Base-by-base conservation (phyloP, 73 alveolate genomes). In the Breviolum minutum region DNA sequence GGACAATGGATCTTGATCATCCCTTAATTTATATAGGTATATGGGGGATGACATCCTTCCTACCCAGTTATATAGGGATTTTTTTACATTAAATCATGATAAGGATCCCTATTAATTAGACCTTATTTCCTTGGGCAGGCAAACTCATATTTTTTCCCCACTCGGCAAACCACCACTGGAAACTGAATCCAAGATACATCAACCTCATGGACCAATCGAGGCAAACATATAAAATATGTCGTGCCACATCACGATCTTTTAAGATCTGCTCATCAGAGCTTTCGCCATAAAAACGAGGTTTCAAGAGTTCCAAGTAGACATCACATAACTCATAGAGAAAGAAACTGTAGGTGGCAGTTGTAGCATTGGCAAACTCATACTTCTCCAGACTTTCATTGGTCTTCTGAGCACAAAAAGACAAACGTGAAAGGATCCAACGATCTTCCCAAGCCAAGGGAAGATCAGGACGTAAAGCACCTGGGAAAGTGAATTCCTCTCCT, bases 401-500 rank as follows among this genome's bases (percentile, higher is more conserved):
- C 90, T 61, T 79, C 60, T 62, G 83, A 61, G 92, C 90, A 63
- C 82, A 93, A 61, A 63, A 61, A 69, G 92, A 26, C 32, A 93
- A 91, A 8, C 98, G 64, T 2, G 81, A 63, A 61, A 93, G 69
- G 62, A 77, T 93, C 99, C 99, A 93, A 48, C 61, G 10, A 82
- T 93, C 98, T 69, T 93, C 98, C 98, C 98, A 93, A n/a, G 98
- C 98, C 93, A 93, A 61, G 6, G 98, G 64, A 64, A 61, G 90
- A 17, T 77, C 98, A 27, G 92, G 60, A 10, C 70, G 63, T 92
- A 93, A 32, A 54, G 98, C 54, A 60, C 98, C 98, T 40, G 92
- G 91, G 92, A 93, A 93, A 27, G 84, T 26, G 82, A 93, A 93
- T 29, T 79, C 98, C 54, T 19, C 94, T 60, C 54, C 54, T 40